phyloP scores from a whole-genome alignment of 371 early-diverging fungal genomes.

The Mucor indicus region DNA sequence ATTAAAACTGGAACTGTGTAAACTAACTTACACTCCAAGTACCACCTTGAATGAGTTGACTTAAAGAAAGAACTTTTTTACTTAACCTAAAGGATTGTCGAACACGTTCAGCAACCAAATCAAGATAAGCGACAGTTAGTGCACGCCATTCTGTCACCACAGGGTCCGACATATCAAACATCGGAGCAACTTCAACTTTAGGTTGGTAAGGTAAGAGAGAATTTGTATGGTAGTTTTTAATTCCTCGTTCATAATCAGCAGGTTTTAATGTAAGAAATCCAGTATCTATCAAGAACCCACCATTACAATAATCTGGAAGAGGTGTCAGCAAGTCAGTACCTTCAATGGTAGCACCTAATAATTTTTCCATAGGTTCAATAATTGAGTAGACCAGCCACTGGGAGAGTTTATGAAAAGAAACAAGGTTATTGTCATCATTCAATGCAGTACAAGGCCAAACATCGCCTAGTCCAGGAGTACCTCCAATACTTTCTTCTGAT shows the following conservation, averaged over 20 bases:
- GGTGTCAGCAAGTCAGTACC: constrained; percentile 79
- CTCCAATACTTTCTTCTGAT: constrained; percentile 54
- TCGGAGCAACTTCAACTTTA: constrained; percentile 56
- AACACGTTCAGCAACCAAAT: constrained; percentile 69
- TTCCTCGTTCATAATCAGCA: constrained; percentile 42
- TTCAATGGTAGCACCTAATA: constrained; percentile 61
- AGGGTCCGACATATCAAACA: constrained; percentile 79
- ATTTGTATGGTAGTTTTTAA: constrained; percentile 42
- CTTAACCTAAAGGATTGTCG: constrained; percentile 59
- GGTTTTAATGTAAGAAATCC: constrained; percentile 44
- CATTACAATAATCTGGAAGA: constrained; percentile 91
- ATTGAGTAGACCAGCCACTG: constrained; percentile 94
- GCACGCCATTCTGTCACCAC: constrained; percentile 93
- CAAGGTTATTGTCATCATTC: constrained; percentile 31
- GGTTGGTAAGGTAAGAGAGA: constrained; percentile 42
- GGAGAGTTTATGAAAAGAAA: constrained; percentile 88
- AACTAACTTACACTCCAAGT: constrained; percentile 71
- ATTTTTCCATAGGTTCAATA: constrained; percentile 76
- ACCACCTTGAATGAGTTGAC: constrained; percentile 88
- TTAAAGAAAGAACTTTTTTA: constrained; percentile 64
- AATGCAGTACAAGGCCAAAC: constrained; percentile 75
- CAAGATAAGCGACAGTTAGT: constrained; percentile 83
- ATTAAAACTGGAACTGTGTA: too few relatives aligned
- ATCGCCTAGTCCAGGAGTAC: constrained; percentile 68
- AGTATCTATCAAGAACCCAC: constrained; percentile 46